Evolutionary conservation across 2,329 filamentous ascomycete genomes (phyloP), one percentile per base, ranked within the genome.

Genomic region (Xylaria sp.): DNA sequence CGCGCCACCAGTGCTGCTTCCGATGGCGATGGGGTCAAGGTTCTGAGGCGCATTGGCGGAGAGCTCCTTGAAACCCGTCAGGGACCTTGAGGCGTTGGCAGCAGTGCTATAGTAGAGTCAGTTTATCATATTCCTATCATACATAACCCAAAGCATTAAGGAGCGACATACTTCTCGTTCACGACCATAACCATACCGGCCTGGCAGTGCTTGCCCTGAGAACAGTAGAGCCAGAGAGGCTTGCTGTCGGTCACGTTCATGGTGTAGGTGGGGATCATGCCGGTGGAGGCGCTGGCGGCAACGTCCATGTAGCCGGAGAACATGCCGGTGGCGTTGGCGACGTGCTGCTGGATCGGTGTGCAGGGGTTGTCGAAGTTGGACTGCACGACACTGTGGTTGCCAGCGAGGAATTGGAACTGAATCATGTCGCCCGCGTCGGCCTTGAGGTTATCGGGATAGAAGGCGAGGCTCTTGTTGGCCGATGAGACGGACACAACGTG

Each of bases 151-250:
- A 41, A 48, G 23, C 13, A 3, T 15, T 8, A 4, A n/a, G 10
- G 12, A 4, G 20, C 23, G 23, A 80, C 89, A 80, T 80, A 91
- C 89, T 90, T 84, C 81, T 88, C 88, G 80, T 94, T 94, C 77
- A 94, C 89, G 36, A 92, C 91, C 82, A 92, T 90, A 65, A 86
- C 85, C 90, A 94, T 94, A 69, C 91, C 91, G 56, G 78, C 81
- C 79, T 93, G 87, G 80, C 92, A 96, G 82, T 96, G 93, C 76
- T 85, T 87, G 53, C 78, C 89, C 79, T 93, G 90, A 34, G 88
- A 89, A 81, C 92, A 95, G 85, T 91, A 95, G 72, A 92, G 82
- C 92, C 93, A 96, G 72, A 94, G 83, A 34, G 93, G 92, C 63
- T 85, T 90, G 52, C 85, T 87, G 79, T 89, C 84, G 76, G 89